These are phyloP conservation scores for Rhodamnia argentea DNA, from an alignment of 345 rosid genomes.

Conservation along the genomic window DNA sequence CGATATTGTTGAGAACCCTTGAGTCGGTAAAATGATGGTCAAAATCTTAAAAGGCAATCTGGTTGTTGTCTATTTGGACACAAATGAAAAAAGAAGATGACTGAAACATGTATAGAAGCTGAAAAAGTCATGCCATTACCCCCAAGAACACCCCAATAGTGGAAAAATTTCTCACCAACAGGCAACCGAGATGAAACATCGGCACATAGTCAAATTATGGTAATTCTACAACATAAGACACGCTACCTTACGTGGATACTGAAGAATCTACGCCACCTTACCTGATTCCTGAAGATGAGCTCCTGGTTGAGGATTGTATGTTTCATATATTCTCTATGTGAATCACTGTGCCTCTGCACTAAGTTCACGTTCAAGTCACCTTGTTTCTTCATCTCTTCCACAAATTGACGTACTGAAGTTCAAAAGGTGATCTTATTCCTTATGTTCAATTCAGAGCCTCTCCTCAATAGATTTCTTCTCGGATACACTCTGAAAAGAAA, in stretches of 20 bases:
- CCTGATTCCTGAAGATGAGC: constrained; percentile 30
- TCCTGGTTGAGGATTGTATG: constrained; percentile 39
- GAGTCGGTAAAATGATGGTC: not conserved
- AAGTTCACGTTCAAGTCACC: constrained; percentile 24
- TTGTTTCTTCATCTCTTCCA: constrained; percentile 14
- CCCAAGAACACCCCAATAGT: not conserved
- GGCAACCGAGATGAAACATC: not conserved
- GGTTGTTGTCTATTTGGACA: not conserved
- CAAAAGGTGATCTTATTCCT: not conserved
- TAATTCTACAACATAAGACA: not conserved
- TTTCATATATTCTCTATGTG: constrained; percentile 18
- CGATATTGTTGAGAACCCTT: not conserved
- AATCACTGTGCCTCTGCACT: constrained; percentile 6
- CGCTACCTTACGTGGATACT: not conserved
- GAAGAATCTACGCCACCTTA: not conserved
- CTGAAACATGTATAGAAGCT: not conserved
- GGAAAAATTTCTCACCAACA: not conserved
- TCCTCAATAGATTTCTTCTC: not conserved
- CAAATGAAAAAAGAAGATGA: not conserved
- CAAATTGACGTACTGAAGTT: not conserved
- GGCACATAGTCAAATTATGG: not conserved
- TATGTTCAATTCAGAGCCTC: not conserved
- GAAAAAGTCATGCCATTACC: not conserved
- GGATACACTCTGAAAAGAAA: not conserved
- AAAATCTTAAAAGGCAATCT: not conserved